Evolutionary conservation across 331 rosid genomes (phyloP), one percentile per base, ranked within the genome.

Genomic region (Telfairia occidentalis): DNA sequence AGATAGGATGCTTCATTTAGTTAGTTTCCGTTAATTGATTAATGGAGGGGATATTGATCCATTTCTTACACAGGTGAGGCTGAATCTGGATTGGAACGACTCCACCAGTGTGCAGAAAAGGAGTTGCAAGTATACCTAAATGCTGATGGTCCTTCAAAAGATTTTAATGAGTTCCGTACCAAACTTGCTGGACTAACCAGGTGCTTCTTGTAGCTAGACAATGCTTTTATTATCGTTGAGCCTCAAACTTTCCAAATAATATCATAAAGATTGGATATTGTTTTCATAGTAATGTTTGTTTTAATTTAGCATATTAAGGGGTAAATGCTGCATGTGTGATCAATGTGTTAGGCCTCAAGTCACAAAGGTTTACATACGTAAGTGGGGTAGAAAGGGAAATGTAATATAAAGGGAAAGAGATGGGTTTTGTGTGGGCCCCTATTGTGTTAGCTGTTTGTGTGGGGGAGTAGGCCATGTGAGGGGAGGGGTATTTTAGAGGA

Each of bases 31-130:
- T 34, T 16, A 35, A 53, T 53, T 11, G 66, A 10, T 73, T 6
- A 35, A 32, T 38, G 26, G 11, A 13, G 37, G 24, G 45, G 29
- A 43, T 45, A 4, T 61, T 24, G 48, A 61, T 40, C 38, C 79
- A 50, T 40, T 73, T 49, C 28, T 73, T 78, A 21, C 48, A 76
- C 85, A 86, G 90, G 85, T 46, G 90, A 85, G 73, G 93, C 96
- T 0, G 89, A 85, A 64, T 79, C 71, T 53, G 87, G 87, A 65
- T 83, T 88, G 86, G 93, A 88, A 46, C 79, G 83, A 48, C 92
- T 90, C 78, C 89, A 82, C 49, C 85, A 85, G 10, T 82, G 83
- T 66, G 85, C 83, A 26, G 86, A 88, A 57, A 75, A 37, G 82
- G 89, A 84, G 63, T 57, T 85, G 29, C 70, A 49, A 15, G 67